Conservation (phyloP, 352 stramenopile genomes). For the Ophiocytium majus region DNA sequence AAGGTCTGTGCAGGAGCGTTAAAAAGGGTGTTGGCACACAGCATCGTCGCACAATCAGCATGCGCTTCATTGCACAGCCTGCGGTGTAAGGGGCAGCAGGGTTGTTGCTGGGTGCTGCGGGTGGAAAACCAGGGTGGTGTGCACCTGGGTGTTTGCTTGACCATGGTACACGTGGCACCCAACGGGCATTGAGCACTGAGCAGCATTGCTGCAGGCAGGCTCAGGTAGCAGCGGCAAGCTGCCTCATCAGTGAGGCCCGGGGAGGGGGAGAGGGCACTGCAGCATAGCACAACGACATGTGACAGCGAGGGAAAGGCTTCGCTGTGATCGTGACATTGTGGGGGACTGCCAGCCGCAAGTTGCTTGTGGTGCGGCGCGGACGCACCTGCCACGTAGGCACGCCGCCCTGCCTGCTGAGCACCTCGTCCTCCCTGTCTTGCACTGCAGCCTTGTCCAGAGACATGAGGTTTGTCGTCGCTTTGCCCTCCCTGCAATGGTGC, state of each 20-base stretch:
- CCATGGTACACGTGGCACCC: neutral
- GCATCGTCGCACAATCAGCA: neutral
- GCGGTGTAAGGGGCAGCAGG: no score
- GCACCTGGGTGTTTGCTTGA: neutral
- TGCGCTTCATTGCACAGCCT: neutral
- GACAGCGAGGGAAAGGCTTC: no score
- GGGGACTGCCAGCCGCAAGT: neutral
- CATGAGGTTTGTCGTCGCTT: constrained; percentile 28
- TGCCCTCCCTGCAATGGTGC: no score
- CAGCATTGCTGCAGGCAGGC: neutral
- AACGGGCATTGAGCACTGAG: neutral
- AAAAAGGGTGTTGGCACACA: neutral
- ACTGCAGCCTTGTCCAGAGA: constrained; percentile 48
- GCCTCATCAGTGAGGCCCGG: no score
- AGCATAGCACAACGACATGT: no score
- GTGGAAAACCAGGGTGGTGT: neutral
- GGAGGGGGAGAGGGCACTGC: no score
- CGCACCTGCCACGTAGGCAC: constrained; percentile 28
- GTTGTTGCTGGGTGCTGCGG: neutral
- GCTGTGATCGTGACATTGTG: neutral
- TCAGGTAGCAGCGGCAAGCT: no score
- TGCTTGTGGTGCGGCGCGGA: neutral
- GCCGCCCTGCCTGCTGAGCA: constrained; percentile 16
- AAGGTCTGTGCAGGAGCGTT: neutral
- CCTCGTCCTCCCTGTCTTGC: constrained; percentile 44